Evolutionary conservation across 306 rosid genomes (phyloP), one percentile per base, ranked within the genome.

Genomic region (Fagus crenata): DNA sequence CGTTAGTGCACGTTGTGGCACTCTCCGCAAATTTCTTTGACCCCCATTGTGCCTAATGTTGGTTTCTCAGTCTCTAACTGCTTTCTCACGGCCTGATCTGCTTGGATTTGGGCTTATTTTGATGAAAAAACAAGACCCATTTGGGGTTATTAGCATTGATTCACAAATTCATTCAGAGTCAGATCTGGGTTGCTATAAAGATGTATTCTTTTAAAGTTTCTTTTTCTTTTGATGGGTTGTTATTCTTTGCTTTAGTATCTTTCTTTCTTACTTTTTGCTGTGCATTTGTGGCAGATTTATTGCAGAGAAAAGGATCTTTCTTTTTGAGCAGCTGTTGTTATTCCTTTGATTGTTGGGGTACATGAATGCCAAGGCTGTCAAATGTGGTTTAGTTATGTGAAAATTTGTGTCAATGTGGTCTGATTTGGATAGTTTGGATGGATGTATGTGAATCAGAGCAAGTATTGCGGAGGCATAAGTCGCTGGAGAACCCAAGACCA

Each of bases 381-480:
- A 82, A 78, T 77, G 78, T 77, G 83, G 78, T 71, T 77, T 80
- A 85, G 80, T 74, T 80, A 73, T 73, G 80, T 87, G 93, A 85
- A 59, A 74, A 77, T 67, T 69, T 72, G 79, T 69, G 83, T 91
- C 98, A 85, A 91, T 91, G 93, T 88, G 91, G 92, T 92, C 81
- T 90, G 67, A 80, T 82, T 86, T 89, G 83, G 88, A 68, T 83
- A 63, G 93, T 78, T 91, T 89, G 93, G 95, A 96, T 96, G 99
- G 99, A 96, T 88, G 89, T 85, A 80, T 84, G 78, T 83, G 91
- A 88, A 82, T 87, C 93, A 74, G 87, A 76, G 82, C 86, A 72
- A 75, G 90, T 86, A 85, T 89, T 85, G 67, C 76, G 83, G 85
- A 92, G 85, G 91, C 88, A 81, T 22, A 83, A 71, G 72, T 72